Conservation (phyloP, 345 rosid genomes). For the Firmiana major region DNA sequence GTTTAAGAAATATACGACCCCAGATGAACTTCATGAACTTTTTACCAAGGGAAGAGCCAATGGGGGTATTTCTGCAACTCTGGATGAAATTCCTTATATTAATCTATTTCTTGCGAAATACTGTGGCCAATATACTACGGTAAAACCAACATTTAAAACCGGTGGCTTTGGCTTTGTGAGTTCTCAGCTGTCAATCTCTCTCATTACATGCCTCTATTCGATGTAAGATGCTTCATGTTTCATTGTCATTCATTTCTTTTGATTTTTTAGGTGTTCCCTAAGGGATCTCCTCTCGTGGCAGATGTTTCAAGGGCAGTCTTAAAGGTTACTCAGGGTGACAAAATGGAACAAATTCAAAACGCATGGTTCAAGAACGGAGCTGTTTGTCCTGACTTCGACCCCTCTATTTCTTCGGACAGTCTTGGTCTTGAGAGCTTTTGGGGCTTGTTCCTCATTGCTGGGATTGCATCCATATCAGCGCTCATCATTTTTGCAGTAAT, state of each 20-base stretch:
- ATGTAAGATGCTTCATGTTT: not conserved
- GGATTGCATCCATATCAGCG: constrained; percentile 22
- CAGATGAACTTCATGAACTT: constrained; percentile 32
- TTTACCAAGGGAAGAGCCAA: constrained; percentile 31
- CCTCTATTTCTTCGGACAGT: not conserved
- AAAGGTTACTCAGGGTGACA: constrained; percentile 31
- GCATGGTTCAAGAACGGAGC: constrained; percentile 19
- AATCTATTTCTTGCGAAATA: constrained; percentile 37
- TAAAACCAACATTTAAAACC: constrained; percentile 25
- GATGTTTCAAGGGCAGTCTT: constrained; percentile 49
- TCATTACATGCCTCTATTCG: not conserved
- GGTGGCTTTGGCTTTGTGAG: constrained; percentile 43
- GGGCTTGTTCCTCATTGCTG: constrained; percentile 14
- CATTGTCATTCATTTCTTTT: not conserved
- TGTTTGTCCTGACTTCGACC: constrained; percentile 14
- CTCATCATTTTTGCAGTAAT: constrained; percentile 15
- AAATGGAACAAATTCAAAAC: constrained; percentile 27
- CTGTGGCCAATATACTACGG: constrained; percentile 35
- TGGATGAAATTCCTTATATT: constrained; percentile 34
- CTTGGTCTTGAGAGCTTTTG: not conserved
- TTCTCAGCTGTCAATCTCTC: not conserved
- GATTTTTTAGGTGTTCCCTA: constrained; percentile 37
- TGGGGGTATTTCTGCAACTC: constrained; percentile 39
- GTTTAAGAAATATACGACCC: constrained; percentile 11
- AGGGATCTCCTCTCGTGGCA: constrained; percentile 36